Evolutionary conservation across 305 asterid genomes (phyloP).

Genomic region (Fraxinus greggii): DNA sequence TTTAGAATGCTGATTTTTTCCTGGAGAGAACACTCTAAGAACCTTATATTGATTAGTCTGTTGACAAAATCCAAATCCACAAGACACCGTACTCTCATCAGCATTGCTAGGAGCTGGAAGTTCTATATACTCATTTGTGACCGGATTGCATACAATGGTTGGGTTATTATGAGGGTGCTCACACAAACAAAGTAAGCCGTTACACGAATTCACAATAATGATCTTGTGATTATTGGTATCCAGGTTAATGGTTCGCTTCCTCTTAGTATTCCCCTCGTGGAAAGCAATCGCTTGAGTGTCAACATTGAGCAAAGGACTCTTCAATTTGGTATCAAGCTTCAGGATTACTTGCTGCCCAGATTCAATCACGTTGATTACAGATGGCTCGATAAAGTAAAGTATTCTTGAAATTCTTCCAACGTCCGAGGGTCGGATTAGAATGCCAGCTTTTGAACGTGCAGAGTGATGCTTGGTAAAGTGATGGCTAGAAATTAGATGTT

Average conservation of each 20-base stretch:
- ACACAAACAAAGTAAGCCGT: not conserved
- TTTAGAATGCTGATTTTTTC: not conserved
- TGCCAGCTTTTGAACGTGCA: not conserved
- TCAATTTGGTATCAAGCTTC: not conserved
- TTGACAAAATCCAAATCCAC: conserved; percentile 10
- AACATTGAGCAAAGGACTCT: not conserved
- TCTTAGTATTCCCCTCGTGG: not conserved
- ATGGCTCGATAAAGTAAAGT: not conserved
- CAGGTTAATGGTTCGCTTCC: not conserved
- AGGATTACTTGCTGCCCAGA: not conserved
- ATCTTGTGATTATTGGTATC: not conserved
- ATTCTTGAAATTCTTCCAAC: not conserved
- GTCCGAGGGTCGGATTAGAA: not conserved
- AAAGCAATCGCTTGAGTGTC: not conserved
- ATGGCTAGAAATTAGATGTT: not conserved
- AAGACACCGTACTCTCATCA: not conserved
- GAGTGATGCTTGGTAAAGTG: not conserved
- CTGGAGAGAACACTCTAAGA: not conserved
- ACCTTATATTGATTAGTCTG: conserved; percentile 10
- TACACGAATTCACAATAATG: not conserved
- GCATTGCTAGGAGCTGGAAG: not conserved
- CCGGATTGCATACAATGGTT: not conserved
- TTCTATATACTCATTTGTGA: not conserved
- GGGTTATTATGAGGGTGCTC: not conserved
- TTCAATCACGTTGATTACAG: not conserved